A percentile compares a stretch with the other conserved stretches of the same genome.
phyloP scores from a whole-genome alignment of 208 protist genomes.

The Trypanosoma melophagium region DNA sequence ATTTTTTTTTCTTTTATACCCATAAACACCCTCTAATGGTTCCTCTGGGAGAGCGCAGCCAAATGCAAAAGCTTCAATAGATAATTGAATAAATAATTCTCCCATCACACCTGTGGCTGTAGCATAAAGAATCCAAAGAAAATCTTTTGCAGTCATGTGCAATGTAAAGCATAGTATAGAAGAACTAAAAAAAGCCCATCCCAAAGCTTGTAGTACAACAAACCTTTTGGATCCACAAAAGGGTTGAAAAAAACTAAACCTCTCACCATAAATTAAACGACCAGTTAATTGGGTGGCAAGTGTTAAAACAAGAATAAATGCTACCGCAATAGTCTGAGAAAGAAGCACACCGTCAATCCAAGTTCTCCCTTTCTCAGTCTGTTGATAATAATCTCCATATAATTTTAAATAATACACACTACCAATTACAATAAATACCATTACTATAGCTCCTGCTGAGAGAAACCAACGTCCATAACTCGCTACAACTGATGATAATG shows the following conservation, averaged over 20 bases:
- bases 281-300: conserved; percentile 46
- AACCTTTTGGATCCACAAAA: conserved; percentile 35
- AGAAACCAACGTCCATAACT: conserved; percentile 39
- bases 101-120: conserved; percentile 9
- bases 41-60: background rate
- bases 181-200: conserved; percentile 56
- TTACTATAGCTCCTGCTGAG: conserved; percentile 26
- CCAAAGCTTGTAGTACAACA: conserved; percentile 53
- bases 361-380: background rate
- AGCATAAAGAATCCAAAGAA: conserved; percentile 21
- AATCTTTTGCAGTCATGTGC: conserved; percentile 42
- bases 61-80: conserved; percentile 16
- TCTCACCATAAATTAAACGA: conserved; percentile 44
- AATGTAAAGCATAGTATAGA: conserved; percentile 41
- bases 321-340: conserved; percentile 28
- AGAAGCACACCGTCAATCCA: conserved; percentile 22
- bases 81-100: conserved; percentile 22
- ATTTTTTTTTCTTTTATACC: conserved; percentile 13
- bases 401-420: conserved; percentile 15
- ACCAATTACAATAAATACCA: conserved; percentile 23
- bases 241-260: conserved; percentile 41
- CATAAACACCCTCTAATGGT: background rate
- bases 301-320: conserved; percentile 27
- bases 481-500: conserved; percentile 31
- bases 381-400: background rate